Percentiles rank a stretch among this genome's conserved stretches.
Conservation (phyloP, 2,329 filamentous ascomycete genomes). For the Herpotrichia juniperi region DNA sequence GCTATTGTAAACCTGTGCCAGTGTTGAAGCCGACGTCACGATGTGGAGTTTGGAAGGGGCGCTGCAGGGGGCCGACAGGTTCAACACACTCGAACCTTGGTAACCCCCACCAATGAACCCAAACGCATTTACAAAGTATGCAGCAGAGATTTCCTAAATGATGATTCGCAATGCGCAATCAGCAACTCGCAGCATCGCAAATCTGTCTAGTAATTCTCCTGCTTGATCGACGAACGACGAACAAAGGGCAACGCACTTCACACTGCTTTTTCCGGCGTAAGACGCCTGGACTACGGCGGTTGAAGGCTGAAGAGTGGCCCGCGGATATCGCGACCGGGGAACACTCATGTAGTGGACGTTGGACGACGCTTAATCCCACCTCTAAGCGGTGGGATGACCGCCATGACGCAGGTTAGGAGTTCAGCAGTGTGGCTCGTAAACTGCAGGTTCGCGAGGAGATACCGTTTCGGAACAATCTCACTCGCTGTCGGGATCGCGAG, state of each 20-base stretch:
- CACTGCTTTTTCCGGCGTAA: slow-evolving; percentile 20
- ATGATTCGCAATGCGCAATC: slow-evolving; percentile 14
- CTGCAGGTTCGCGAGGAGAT: neutral
- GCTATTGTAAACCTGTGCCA: neutral
- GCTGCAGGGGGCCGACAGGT: neutral
- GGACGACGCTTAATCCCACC: slow-evolving; percentile 7
- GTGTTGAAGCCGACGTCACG: neutral
- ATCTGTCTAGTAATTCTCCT: neutral
- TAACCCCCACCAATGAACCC: slow-evolving; percentile 20
- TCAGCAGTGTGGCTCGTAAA: neutral
- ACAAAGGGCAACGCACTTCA: neutral
- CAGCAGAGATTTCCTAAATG: slow-evolving; percentile 18
- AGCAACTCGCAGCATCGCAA: slow-evolving; percentile 8
- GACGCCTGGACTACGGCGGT: too few relatives aligned
- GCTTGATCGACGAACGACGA: slow-evolving; percentile 1
- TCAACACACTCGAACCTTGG: slow-evolving; percentile 6
- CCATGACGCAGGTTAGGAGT: neutral
- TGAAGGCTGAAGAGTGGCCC: neutral
- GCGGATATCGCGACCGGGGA: neutral
- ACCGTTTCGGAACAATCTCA: slow-evolving; percentile 1
- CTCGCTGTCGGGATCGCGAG: neutral
- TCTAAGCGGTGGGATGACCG: neutral
- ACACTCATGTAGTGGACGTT: too few relatives aligned
- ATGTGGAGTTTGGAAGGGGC: neutral
- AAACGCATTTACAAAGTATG: slow-evolving; percentile 6